These are phyloP conservation scores for Mortierella sp. DNA, from an alignment of 371 early-diverging fungal genomes.

Conservation along the genomic window DNA sequence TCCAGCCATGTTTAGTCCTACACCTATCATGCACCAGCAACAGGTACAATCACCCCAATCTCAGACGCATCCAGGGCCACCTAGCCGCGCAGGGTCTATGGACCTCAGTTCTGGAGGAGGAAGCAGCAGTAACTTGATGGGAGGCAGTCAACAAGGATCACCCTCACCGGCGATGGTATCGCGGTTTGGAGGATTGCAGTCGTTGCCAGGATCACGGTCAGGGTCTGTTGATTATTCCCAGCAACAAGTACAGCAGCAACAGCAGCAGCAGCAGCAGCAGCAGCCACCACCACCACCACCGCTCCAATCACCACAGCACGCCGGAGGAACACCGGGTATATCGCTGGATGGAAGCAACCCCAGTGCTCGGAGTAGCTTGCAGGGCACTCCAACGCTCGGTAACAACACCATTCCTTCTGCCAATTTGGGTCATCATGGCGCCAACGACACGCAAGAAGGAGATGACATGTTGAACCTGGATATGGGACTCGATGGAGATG, in stretches of 20 bases:
- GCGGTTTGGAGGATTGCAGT: slow-evolving; percentile 16
- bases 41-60: background rate
- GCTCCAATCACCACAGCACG: slow-evolving; percentile 20
- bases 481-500: slow-evolving; percentile 41
- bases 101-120: slow-evolving; percentile 28
- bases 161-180: slow-evolving; percentile 16
- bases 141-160: slow-evolving; percentile 30
- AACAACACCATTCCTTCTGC: background rate
- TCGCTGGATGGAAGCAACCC: slow-evolving; percentile 4
- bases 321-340: background rate
- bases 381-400: slow-evolving; percentile 8
- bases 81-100: slow-evolving; percentile 46
- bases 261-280: slow-evolving; percentile 24
- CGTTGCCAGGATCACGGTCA: slow-evolving; percentile 33
- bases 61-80: slow-evolving; percentile 10
- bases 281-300: slow-evolving; percentile 8
- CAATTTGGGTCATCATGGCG: background rate
- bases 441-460: slow-evolving; percentile 6
- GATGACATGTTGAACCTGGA: slow-evolving; percentile 43
- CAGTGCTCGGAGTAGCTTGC: slow-evolving; percentile 11
- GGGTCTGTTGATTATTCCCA: slow-evolving; percentile 45
- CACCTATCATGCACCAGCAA: slow-evolving; percentile 16
- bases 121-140: slow-evolving; percentile 12
- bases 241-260: slow-evolving; percentile 17
- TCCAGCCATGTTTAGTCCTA: slow-evolving; percentile 49